These are phyloP conservation scores for Trichophyton mentagrophytes DNA, from an alignment of 2,329 filamentous ascomycete genomes.

Conservation along the genomic window DNA sequence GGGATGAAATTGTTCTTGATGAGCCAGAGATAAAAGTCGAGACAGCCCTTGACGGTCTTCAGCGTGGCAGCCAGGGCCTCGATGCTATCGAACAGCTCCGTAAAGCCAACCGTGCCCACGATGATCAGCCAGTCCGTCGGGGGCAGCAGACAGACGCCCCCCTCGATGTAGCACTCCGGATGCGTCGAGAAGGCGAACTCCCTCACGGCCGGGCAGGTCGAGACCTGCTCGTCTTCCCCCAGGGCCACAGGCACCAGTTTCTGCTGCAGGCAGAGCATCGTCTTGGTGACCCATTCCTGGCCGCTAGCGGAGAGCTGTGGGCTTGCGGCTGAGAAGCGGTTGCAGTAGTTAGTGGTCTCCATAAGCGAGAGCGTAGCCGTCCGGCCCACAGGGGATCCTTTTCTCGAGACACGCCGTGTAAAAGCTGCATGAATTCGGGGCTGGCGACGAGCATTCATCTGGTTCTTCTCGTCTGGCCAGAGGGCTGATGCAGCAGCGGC, in stretches of 20 bases:
- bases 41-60: constrained; percentile 5
- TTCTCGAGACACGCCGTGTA: constrained; percentile 18
- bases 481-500: not conserved
- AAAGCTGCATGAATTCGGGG: constrained; percentile 18
- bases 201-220: constrained; percentile 13
- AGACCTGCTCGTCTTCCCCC: constrained; percentile 5
- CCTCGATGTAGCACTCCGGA: constrained; percentile 16
- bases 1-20: constrained; percentile 1
- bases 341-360: constrained; percentile 21
- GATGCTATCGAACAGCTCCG: constrained; percentile 6
- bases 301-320: constrained; percentile 13
- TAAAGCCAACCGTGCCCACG: constrained; percentile 9
- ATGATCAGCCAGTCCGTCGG: constrained; percentile 15
- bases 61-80: constrained; percentile 6
- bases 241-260: constrained; percentile 16
- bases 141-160: constrained; percentile 15
- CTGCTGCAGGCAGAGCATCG: constrained; percentile 21
- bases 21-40: constrained; percentile 8
- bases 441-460: constrained; percentile 12
- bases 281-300: constrained; percentile 18
- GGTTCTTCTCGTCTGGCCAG: not conserved
- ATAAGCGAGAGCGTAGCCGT: constrained; percentile 22
- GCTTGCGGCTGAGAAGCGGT: constrained; percentile 13
- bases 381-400: constrained; percentile 15
- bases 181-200: constrained; percentile 16